These are phyloP conservation scores for Scutellaria galericulata DNA, from an alignment of 257 asterid species.

Conservation along the genomic window DNA sequence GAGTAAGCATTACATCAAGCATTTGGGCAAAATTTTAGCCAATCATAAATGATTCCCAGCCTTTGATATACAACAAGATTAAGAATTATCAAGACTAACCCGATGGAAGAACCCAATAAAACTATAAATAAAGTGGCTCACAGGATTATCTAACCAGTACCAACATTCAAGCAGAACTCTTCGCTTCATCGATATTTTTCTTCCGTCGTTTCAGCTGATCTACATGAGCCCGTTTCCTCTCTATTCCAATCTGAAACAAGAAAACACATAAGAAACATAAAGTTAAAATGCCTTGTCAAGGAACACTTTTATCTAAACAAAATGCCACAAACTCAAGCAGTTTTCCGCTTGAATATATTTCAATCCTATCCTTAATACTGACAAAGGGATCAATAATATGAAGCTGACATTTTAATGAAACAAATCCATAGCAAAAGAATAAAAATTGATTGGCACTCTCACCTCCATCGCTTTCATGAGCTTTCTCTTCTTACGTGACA, in stretches of 20 bases:
- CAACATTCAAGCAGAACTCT: conserved; percentile 35
- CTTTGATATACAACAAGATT: conserved; percentile 11
- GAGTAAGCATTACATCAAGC: background rate
- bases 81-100: background rate
- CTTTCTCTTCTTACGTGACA: conserved; percentile 70
- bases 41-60: conserved; percentile 27
- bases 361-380: background rate
- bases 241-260: conserved; percentile 57
- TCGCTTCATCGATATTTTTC: conserved; percentile 55
- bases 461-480: conserved; percentile 75
- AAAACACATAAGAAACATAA: background rate
- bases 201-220: conserved; percentile 52
- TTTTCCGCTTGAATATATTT: background rate
- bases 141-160: background rate
- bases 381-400: background rate
- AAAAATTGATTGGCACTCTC: conserved; percentile 18
- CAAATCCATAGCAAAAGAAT: background rate
- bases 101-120: background rate
- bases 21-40: conserved; percentile 33
- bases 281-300: background rate
- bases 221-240: conserved; percentile 44
- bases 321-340: background rate
- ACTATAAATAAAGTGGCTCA: background rate
- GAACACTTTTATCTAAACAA: background rate
- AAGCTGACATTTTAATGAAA: background rate